Evolutionary conservation across 202 grass and related monocot species (phyloP), one percentile per base, ranked within the genome.

Genomic region (Hordeum pubiflorum): DNA sequence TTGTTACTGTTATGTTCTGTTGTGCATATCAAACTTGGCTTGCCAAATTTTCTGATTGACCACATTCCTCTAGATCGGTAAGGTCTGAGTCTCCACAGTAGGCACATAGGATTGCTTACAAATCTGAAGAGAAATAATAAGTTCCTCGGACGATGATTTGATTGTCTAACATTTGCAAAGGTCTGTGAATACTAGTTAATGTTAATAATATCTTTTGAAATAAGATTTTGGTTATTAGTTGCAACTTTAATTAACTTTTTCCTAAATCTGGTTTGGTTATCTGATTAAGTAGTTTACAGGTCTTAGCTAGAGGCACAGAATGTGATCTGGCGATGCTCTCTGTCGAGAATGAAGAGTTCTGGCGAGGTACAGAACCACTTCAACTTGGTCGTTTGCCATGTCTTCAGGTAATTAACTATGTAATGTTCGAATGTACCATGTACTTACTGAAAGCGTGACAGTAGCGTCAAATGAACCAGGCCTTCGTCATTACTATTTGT

Each of bases 311-410:
- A 72, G 96, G 96, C 38, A 66, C 86, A 9, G 96, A 98, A 82
- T 98, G 96, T 38, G 96, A 98, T 75, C 93, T 98, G 89, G 96
- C 96, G 62, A 87, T 98, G 79, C 86, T 98, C 26, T 93, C 96
- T 59, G 92, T 98, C 63, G 96, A 98, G 83, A 95, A 84, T 81
- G 92, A 95, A 71, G 93, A 98, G 37, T 98, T 98, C 56, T 95
- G 96, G 96, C 87, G 78, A 91, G 92, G 90, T 82, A 84, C 92
- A 66, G 77, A 98, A 58, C 85, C 92, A 89, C 92, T 98, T 88
- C 73, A 73, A 54, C 80, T 98, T 86, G 96, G 92, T 65, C 88
- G 84, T 32, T 89, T 98, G 78, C 96, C 96, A 85, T 86, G 86
- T 62, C 96, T 98, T 89, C 92, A 98, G 96, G 96, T 95, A 78